Base-by-base conservation (phyloP, 352 stramenopile genomes). In the Phytophthora crassamura region DNA sequence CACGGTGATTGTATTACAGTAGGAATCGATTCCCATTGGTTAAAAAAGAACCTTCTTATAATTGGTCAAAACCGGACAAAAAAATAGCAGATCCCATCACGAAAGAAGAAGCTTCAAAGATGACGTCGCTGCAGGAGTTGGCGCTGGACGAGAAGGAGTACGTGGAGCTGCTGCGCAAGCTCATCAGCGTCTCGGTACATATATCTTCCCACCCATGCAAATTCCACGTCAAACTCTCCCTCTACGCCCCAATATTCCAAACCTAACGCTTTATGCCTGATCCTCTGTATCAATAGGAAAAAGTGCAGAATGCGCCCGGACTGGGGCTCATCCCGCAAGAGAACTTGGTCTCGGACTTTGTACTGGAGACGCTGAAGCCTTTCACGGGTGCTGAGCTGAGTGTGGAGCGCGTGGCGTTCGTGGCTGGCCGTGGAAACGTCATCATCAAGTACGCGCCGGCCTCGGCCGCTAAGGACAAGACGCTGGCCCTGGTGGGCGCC, bases 331-430 rank as follows among this genome's bases (percentile, higher is more conserved):
- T 96, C 8, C 73, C 70, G 2, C 52, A 75, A 33, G 70, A 78
- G 73, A 94, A 97, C 73, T 56, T 90, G 50, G 89, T 96, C 7
- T 95, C 86, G 39, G 80, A 97, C 68, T 91, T 97, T 67, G 82
- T 98, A 9, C 54, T 98, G 48, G 69, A 79, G 10, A 75, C 93
- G 35, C 71, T 98, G 5, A 69, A 92, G 62, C 90, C 90, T n/a
- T 95, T 86, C 48, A 77, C 67, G 39, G 89, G 87, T 33, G 72
- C 80, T 0, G 68, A 86, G 28, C 53, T 97, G 11, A 75, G 66
- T 43, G 74, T 94, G 22, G 78, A 97, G 72, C 78, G 89, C 33
- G 74, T 97, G 39, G 86, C 88, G 64, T 98, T 96, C 65, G 87
- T 91, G 33, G 52, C 83, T 3, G 86, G 85, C 25, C 83, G 93